These are phyloP conservation scores for Botryotinia narcissicola DNA, from an alignment of 2,329 filamentous ascomycete genomes.

Conservation along the genomic window DNA sequence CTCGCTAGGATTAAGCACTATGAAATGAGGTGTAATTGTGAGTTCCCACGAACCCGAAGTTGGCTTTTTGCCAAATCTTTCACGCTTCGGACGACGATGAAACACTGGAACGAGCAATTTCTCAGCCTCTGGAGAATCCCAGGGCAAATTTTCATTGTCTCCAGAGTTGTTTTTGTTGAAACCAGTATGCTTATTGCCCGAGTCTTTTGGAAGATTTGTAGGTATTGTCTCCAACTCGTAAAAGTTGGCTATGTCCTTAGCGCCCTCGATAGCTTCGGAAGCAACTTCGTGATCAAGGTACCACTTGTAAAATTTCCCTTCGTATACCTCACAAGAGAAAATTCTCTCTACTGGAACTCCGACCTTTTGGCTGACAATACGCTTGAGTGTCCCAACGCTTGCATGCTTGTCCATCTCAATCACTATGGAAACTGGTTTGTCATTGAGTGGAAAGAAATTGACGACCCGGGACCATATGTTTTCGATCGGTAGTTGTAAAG, in stretches of 20 bases:
- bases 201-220: slow-evolving; percentile 64
- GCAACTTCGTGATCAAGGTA: slow-evolving; percentile 69
- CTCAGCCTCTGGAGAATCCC: slow-evolving; percentile 62
- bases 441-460: slow-evolving; percentile 74
- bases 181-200: slow-evolving; percentile 36
- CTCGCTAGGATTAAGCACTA: slow-evolving; percentile 73
- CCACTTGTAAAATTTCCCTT: slow-evolving; percentile 80
- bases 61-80: slow-evolving; percentile 21
- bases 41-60: slow-evolving; percentile 37
- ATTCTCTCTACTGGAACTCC: slow-evolving; percentile 64
- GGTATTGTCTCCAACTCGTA: slow-evolving; percentile 77
- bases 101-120: slow-evolving; percentile 69
- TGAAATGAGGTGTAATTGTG: slow-evolving; percentile 58
- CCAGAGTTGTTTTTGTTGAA: slow-evolving; percentile 45
- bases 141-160: slow-evolving; percentile 48
- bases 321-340: slow-evolving; percentile 82
- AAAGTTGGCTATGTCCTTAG: slow-evolving; percentile 62
- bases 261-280: slow-evolving; percentile 64
- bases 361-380: slow-evolving; percentile 64
- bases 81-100: slow-evolving; percentile 50
- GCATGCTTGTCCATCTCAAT: slow-evolving; percentile 79
- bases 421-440: slow-evolving; percentile 66
- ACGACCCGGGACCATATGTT: slow-evolving; percentile 75
- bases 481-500: slow-evolving; percentile 83
- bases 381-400: slow-evolving; percentile 66